Evolutionary conservation across 164 flowering plant species (phyloP).

Genomic region (Hamamelis virginiana): DNA sequence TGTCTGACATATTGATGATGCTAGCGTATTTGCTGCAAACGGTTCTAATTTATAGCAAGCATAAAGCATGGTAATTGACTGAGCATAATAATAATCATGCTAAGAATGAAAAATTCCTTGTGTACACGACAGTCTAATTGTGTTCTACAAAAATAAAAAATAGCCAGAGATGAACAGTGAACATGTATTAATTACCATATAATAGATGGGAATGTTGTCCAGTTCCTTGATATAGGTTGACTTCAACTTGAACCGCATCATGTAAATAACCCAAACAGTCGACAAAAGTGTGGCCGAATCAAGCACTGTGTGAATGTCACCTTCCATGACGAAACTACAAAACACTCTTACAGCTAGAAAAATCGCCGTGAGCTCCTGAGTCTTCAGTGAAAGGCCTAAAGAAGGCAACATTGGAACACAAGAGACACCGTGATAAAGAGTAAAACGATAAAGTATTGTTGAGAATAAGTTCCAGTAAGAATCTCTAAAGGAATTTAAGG

Average conservation of each 20-base stretch:
- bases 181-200: conserved; percentile 47
- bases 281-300: conserved; percentile 52
- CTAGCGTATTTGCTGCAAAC: no score
- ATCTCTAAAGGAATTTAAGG: no score
- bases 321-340: conserved; percentile 53
- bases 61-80: no score
- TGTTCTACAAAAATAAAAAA: no score
- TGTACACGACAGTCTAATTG: no score
- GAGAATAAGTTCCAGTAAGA: not conserved
- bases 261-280: conserved; percentile 80
- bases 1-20: no score
- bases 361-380: conserved; percentile 82
- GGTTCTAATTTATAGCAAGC: no score
- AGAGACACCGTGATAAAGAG: no score
- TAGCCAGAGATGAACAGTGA: no score
- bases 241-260: conserved; percentile 74
- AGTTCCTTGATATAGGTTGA: conserved; percentile 65
- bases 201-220: conserved; percentile 58
- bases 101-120: no score
- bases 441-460: no score
- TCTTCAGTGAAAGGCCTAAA: conserved; percentile 80
- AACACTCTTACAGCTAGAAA: conserved; percentile 56
- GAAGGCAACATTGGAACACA: not conserved
- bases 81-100: no score
- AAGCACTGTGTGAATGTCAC: conserved; percentile 62